A percentile compares a stretch with the other conserved stretches of the same genome.
phyloP scores from a whole-genome alignment of 2,329 filamentous ascomycete species.

The Cordyceps fumosorosea region DNA sequence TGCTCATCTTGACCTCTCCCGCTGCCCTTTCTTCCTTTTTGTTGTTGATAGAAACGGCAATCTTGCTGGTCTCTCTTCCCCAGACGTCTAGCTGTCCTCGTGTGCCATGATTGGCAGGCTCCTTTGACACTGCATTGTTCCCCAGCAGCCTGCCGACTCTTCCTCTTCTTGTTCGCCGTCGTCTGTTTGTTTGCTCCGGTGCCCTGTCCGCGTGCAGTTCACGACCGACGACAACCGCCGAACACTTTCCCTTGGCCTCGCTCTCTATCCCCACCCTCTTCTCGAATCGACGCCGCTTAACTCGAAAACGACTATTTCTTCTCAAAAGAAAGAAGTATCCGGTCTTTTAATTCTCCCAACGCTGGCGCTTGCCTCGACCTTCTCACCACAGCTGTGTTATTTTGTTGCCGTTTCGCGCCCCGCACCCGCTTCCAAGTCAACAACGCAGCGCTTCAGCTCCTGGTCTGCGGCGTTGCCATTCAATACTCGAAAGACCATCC shows the following conservation, averaged over 20 bases:
- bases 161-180: conserved; percentile 3
- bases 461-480: neutral
- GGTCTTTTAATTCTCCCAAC: neutral
- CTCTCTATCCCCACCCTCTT: neutral
- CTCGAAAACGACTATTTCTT: neutral
- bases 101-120: neutral
- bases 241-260: neutral
- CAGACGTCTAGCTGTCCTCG: neutral
- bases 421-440: conserved; percentile 6
- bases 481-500: neutral
- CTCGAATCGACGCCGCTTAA: neutral
- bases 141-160: neutral
- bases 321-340: neutral
- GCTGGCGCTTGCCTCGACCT: neutral
- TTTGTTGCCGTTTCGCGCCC: conserved; percentile 6
- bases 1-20: neutral
- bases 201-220: conserved; percentile 9
- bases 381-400: neutral
- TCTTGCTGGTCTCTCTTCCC: neutral
- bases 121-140: neutral
- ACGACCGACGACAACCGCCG: conserved; percentile 5
- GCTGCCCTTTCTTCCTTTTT: neutral
- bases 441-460: neutral
- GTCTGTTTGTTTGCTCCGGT: neutral
- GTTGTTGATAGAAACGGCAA: neutral